A percentile compares a stretch with the other conserved stretches of the same genome.
Evolutionary conservation across 2,329 filamentous ascomycete species (phyloP).

Genomic region (Cladophialophora carrionii): DNA sequence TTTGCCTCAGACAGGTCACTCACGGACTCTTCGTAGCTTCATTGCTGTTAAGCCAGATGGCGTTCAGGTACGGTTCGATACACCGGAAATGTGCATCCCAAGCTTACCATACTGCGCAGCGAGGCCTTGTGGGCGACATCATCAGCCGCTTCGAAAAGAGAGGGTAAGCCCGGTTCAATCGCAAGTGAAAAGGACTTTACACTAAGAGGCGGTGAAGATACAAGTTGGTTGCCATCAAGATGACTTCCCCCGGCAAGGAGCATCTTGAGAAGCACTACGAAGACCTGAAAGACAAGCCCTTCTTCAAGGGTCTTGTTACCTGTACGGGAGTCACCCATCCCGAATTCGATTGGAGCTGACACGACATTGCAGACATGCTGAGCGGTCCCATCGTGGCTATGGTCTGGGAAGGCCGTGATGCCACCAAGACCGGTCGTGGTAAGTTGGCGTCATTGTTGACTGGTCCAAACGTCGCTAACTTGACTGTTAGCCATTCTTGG

Average conservation of each 20-base stretch:
- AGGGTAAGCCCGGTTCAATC: slow-evolving; percentile 51
- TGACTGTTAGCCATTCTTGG: slow-evolving; percentile 74
- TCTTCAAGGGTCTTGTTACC: slow-evolving; percentile 91
- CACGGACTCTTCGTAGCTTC: slow-evolving; percentile 67
- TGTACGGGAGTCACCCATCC: slow-evolving; percentile 59
- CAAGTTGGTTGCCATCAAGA: slow-evolving; percentile 99
- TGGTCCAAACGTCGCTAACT: slow-evolving; percentile 27
- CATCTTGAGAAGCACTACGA: slow-evolving; percentile 98
- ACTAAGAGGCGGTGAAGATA: slow-evolving; percentile 61
- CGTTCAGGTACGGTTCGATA: slow-evolving; percentile 74
- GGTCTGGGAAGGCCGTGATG: slow-evolving; percentile 99
- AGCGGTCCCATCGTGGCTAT: slow-evolving; percentile 97
- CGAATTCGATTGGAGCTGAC: slow-evolving; percentile 22
- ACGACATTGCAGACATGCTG: slow-evolving; percentile 74
- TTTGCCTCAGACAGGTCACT: background rate
- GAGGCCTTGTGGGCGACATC: slow-evolving; percentile 97
- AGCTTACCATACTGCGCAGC: slow-evolving; percentile 57
- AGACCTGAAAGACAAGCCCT: slow-evolving; percentile 90
- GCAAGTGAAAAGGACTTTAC: slow-evolving; percentile 2
- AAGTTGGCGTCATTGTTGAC: slow-evolving; percentile 47
- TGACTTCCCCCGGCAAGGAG: slow-evolving; percentile 82
- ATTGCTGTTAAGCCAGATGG: slow-evolving; percentile 99
- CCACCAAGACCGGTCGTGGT: slow-evolving; percentile 96
- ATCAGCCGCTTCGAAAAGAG: slow-evolving; percentile 97
- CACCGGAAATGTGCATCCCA: slow-evolving; percentile 30